phyloP scores from a whole-genome alignment of 2,329 filamentous ascomycete species.

The Sarocladium strictum region DNA sequence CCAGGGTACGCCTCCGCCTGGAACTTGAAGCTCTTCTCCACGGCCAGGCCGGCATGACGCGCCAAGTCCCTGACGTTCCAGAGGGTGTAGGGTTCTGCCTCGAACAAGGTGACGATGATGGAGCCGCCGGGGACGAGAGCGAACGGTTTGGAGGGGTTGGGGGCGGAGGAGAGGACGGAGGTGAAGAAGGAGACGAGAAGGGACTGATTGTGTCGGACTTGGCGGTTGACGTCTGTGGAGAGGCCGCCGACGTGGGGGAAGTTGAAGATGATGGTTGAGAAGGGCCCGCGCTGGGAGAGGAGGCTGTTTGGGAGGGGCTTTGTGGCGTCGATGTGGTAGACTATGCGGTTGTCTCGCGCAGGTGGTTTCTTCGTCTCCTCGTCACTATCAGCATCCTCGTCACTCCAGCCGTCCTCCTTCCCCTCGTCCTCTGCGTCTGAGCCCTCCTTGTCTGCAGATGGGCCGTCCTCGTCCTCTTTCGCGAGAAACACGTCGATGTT shows the following conservation, averaged over 20 bases:
- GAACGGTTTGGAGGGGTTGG: neutral
- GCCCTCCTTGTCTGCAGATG: neutral
- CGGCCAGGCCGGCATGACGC: constrained; percentile 66
- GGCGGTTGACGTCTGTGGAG: constrained; percentile 86
- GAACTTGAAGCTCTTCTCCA: constrained; percentile 66
- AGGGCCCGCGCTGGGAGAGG: constrained; percentile 39
- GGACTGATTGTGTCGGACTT: constrained; percentile 87
- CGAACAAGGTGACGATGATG: constrained; percentile 83
- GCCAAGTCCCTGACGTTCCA: constrained; percentile 92
- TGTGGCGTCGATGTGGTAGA: constrained; percentile 63
- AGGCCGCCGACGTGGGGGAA: constrained; percentile 95
- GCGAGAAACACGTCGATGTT: constrained; percentile 38
- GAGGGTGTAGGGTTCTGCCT: constrained; percentile 87
- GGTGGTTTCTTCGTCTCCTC: constrained; percentile 10
- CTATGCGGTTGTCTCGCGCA: constrained; percentile 31
- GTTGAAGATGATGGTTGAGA: constrained; percentile 81
- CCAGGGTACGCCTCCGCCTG: constrained; percentile 61
- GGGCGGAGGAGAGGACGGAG: constrained; percentile 34
- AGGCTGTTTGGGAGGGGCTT: constrained; percentile 47
- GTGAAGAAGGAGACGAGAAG: constrained; percentile 65
- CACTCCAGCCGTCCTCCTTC: constrained; percentile 15
- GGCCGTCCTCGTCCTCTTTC: constrained; percentile 18
- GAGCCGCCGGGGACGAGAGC: constrained; percentile 41
- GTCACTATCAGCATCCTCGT: constrained; percentile 14
- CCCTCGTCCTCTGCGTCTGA: constrained; percentile 13